Evolutionary conservation across 73 alveolate genomes (phyloP).

Genomic region (Tetrahymena thermophila): DNA sequence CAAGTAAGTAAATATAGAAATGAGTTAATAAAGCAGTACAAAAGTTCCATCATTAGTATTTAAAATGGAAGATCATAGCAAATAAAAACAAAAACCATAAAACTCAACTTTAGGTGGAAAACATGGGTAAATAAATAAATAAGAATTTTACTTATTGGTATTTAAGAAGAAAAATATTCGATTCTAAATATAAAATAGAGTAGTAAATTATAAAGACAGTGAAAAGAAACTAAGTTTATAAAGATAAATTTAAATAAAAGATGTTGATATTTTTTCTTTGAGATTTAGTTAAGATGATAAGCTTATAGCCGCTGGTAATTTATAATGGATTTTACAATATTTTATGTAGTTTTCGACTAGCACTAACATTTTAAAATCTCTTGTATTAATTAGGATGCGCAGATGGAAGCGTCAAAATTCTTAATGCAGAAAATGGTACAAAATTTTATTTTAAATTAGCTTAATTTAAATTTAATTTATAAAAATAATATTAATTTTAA

Average conservation of each 20-base stretch:
- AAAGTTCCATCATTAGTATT: neutral
- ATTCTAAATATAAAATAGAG: neutral
- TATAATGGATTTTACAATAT: neutral
- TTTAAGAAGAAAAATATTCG: neutral
- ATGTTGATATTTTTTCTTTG: conserved; percentile 59
- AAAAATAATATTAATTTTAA: neutral
- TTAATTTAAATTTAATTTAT: no score
- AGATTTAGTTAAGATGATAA: conserved; percentile 75
- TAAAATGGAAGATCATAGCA: neutral
- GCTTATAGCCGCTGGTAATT: conserved; percentile 56
- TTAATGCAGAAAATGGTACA: conserved; percentile 37
- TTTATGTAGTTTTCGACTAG: neutral
- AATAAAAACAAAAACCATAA: neutral
- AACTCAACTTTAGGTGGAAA: neutral
- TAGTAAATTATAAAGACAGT: neutral
- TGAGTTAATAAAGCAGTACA: neutral
- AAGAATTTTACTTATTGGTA: neutral
- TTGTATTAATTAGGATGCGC: conserved; percentile 30
- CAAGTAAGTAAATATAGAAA: neutral
- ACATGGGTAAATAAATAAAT: neutral
- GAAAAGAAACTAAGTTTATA: neutral
- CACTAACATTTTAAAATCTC: neutral
- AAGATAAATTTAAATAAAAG: conserved; percentile 24
- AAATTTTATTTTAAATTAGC: neutral
- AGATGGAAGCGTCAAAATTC: conserved; percentile 61